These are phyloP conservation scores for Pythium dissimile DNA, from an alignment of 352 stramenopile species.

Conservation along the genomic window DNA sequence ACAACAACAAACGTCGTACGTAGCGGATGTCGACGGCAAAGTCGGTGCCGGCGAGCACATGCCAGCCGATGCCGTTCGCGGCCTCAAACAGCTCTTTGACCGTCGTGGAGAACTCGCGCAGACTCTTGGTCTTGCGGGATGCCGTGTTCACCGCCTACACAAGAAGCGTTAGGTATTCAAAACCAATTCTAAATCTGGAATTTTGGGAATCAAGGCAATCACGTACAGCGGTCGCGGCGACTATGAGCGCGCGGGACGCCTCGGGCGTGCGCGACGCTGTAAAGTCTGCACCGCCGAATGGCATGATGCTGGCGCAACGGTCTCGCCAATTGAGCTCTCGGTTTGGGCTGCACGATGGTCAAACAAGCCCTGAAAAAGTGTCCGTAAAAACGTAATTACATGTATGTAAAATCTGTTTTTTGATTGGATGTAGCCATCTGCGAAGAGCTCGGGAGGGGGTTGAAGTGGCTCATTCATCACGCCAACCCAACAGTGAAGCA, in stretches of 20 bases:
- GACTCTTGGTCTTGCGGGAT: conserved; percentile 48
- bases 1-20: conserved; percentile 29
- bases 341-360: not conserved
- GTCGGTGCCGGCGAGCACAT: conserved; percentile 61
- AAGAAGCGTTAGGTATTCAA: not conserved
- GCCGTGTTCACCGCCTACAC: conserved; percentile 46
- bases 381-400: conserved; percentile 10
- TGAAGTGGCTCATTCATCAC: not conserved
- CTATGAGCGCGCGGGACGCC: conserved; percentile 35
- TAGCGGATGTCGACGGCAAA: conserved; percentile 78
- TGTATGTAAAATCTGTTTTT: too few species aligned
- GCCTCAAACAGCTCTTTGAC: conserved; percentile 41
- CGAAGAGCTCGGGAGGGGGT: not conserved
- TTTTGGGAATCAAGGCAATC: not conserved
- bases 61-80: conserved; percentile 55
- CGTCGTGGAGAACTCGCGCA: conserved; percentile 49
- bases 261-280: conserved; percentile 56
- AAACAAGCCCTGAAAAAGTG: not conserved
- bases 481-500: not conserved
- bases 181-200: not conserved
- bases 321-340: not conserved
- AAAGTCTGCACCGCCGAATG: conserved; percentile 54
- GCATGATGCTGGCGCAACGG: conserved; percentile 26
- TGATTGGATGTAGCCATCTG: conserved; percentile 8
- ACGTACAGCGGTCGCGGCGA: conserved; percentile 37